Base-by-base conservation (phyloP, 257 asterid species). In the Solanum verrucosum region DNA sequence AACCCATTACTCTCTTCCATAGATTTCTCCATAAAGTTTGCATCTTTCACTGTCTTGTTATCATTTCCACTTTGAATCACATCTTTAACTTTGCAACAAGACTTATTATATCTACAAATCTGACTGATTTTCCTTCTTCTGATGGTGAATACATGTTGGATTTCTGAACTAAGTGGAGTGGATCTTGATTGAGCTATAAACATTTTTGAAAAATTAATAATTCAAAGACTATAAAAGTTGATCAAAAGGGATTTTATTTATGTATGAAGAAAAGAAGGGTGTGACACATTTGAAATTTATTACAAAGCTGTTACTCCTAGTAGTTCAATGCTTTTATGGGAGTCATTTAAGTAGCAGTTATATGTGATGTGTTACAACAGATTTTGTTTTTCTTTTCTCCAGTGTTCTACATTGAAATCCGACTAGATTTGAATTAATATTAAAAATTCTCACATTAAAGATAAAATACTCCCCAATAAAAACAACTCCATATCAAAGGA, bases 11-110 rank as follows among this genome's bases (percentile, higher is more conserved):
- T 81, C 87, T 90, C 88, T 42, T 88, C 93, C 40, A 29, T 44
- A n/a, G 37, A 78, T 42, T 78, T 78, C 25, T 78, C 65, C 35
- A 79, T 56, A 20, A 40, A 12, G 12, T 77, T 87, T 87, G 90
- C 91, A 81, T 85, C 89, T 82, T 92, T 94, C 90, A 90, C 92
- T 35, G 92, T 93, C 33, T 88, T 20, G 84, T 95, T 93, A 92
- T 92, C 92, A 65, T 95, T 98, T 49, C 93, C 99, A 86, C 96
- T 90, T 29, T 94, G 95, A 92, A 96, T 93, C 90, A 93, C 96
- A 6, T 98, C 96, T 90, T 93, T 91, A 60, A 46, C 73, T 40
- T 65, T 90, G 16, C 90, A 86, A 70, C 38, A 70, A 70, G 77
- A 70, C 77, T 8, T 78, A 86, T 87, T 78, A 86, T 87, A 72